Conservation (phyloP, 306 rosid genomes). For the Vachellia collinsii region DNA sequence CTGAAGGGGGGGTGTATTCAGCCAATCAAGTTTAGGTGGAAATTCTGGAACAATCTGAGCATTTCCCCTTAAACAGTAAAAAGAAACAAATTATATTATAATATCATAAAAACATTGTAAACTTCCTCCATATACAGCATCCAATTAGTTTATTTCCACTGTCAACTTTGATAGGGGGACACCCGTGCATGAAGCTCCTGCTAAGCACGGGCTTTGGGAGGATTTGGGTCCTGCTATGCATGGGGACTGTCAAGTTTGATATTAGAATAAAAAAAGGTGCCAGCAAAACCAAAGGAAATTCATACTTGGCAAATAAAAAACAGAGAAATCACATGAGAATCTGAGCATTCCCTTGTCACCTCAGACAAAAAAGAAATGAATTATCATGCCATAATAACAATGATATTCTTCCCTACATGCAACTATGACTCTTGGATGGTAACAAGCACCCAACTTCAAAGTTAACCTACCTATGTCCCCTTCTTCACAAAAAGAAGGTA, state of each 20-base stretch:
- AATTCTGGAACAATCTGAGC: slow-evolving; percentile 87
- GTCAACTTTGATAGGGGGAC: neutral
- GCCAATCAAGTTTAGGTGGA: slow-evolving; percentile 93
- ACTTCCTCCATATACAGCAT: neutral
- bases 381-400: neutral
- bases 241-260: neutral
- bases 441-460: slow-evolving; percentile 18
- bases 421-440: neutral
- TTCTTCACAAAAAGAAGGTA: slow-evolving; percentile 23
- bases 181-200: neutral
- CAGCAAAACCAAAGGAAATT: neutral
- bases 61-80: slow-evolving; percentile 60
- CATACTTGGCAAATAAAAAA: neutral
- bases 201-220: neutral
- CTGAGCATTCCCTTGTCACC: neutral
- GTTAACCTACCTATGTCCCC: slow-evolving; percentile 5
- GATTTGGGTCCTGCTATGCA: neutral
- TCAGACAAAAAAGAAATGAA: neutral
- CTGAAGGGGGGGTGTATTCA: slow-evolving; percentile 90
- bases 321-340: neutral
- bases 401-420: neutral
- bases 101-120: slow-evolving; percentile 29
- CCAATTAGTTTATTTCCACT: neutral
- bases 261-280: neutral
- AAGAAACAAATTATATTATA: slow-evolving; percentile 37